Percentiles rank a stretch among this genome's conserved stretches.
Conservation (phyloP, 2,329 filamentous ascomycete species). For the Alternaria brassicicola region DNA sequence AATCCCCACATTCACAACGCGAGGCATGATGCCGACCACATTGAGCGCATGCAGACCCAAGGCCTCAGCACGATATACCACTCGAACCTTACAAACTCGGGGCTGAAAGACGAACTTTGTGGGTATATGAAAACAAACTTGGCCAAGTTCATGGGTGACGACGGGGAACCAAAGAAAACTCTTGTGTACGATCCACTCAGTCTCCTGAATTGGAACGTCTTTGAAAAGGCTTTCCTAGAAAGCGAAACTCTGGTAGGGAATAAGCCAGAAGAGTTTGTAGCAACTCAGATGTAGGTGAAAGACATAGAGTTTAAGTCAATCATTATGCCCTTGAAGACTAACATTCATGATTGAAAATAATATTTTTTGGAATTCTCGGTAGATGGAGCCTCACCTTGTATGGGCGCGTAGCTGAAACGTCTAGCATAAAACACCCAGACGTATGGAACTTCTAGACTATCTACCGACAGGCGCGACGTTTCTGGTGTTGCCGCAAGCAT, state of each 20-base stretch:
- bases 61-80: constrained; percentile 25
- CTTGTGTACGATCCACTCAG: background rate
- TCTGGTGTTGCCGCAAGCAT: background rate
- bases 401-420: background rate
- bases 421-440: background rate
- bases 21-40: constrained; percentile 17
- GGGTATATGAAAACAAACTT: constrained; percentile 1
- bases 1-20: constrained; percentile 24
- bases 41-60: constrained; percentile 18
- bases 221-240: background rate
- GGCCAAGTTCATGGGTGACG: background rate
- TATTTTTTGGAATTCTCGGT: background rate
- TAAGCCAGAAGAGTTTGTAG: background rate
- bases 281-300: background rate
- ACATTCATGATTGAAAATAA: background rate
- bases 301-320: background rate
- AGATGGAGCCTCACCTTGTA: background rate
- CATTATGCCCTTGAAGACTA: background rate
- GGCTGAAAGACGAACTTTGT: constrained; percentile 9
- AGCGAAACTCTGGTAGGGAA: background rate
- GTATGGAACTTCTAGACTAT: background rate
- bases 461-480: background rate
- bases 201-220: background rate
- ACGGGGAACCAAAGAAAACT: background rate
- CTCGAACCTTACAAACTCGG: background rate